Base-by-base conservation (phyloP, 441 rosid species). In the Mallotus repandus region DNA sequence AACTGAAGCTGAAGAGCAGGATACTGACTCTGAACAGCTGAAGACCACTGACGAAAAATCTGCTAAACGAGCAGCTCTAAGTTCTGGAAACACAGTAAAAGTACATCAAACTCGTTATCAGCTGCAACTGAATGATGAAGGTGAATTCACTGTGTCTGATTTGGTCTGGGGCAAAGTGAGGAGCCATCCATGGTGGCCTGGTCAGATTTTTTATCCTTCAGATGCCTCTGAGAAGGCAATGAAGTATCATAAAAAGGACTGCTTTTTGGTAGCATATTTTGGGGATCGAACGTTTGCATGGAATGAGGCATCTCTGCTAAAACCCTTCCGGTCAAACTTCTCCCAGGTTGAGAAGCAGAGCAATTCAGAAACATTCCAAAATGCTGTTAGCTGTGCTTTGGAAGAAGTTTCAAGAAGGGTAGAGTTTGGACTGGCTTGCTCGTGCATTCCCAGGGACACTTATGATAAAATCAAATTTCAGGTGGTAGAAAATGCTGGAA, bases 141-240 rank as follows among this genome's bases (percentile, higher is more conserved):
- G 84, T 78, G 84, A 73, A 68, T 86, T 87, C 53, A 79, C 69
- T 73, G 94, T 89, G 7, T 93, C 96, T 68, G 97, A 89, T 78
- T 84, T 89, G 72, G 97, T 94, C 15, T 94, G 98, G 97, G 93
- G 90, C 69, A 87, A 89, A 79, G 88, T 85, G 57, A 90, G 83
- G 79, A 79, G 84, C 70, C 89, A 94, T 77, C 94, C 93, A 49
- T 92, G 97, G 96, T 94, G 97, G 98, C 96, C 98, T 8, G 97
- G 96, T 41, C 93, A 85, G 89, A 77, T 94, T 65, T 91, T 87
- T 74, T 86, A 89, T 84, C 78, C 88, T 14, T 79, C 82, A 1
- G 80, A 85, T 83, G 96, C 97, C 48, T 92, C 97, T 1, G 86
- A 89, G 55, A 79, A 81, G 72, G 97, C 97, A 59, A 58, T 76